A percentile compares a stretch with the other conserved stretches of the same genome.
Conservation (phyloP, 2,329 filamentous ascomycete species). For the Blastomyces silverae region DNA sequence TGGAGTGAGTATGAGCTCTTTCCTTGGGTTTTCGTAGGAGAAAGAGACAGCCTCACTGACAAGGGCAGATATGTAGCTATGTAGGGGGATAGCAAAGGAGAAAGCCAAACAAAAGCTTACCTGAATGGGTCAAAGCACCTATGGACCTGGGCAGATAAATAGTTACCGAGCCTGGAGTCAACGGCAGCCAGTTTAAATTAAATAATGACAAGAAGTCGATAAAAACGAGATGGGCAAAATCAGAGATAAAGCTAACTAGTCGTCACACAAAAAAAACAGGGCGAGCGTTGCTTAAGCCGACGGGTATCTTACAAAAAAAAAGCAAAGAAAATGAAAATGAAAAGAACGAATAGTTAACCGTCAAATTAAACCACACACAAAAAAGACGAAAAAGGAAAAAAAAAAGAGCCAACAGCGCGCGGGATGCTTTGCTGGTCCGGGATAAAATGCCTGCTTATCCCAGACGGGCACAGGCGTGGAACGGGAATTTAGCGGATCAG, state of each 20-base stretch:
- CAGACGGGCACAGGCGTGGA: neutral
- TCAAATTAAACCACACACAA: neutral
- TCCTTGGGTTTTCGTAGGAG: neutral
- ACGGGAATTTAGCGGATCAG: constrained; percentile 6
- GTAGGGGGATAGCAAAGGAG: neutral
- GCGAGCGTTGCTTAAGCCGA: neutral
- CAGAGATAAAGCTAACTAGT: neutral
- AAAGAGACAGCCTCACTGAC: neutral
- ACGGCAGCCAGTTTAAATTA: neutral
- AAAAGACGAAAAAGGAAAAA: neutral
- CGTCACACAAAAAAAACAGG: neutral
- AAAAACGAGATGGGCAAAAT: neutral
- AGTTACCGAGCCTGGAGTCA: neutral
- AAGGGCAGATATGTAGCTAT: neutral
- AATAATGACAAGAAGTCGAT: neutral
- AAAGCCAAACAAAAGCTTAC: constrained; percentile 5
- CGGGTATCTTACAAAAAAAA: neutral
- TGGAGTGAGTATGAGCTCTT: neutral
- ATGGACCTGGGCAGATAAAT: neutral
- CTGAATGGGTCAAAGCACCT: neutral
- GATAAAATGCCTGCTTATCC: constrained; percentile 1
- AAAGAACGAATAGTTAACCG: neutral
- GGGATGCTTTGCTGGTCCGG: neutral
- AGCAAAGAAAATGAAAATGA: neutral
- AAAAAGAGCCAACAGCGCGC: neutral